Base-by-base conservation (phyloP, 2,329 filamentous ascomycete genomes). In the Alternaria burnsii region DNA sequence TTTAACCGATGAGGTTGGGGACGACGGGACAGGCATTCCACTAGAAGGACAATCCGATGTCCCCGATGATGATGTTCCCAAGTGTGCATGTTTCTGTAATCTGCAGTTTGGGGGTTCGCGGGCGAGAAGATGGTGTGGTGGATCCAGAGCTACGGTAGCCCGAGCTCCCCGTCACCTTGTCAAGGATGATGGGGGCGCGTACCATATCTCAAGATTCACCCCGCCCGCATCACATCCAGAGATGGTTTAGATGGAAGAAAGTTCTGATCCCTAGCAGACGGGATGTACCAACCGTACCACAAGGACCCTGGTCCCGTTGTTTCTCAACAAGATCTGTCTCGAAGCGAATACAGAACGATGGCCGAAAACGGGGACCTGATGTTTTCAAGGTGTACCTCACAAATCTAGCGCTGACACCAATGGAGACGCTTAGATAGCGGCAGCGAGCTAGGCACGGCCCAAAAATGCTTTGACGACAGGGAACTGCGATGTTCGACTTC, bases 111-210 rank as follows among this genome's bases (percentile, higher is more conserved):
- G 52, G 62, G 38, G 47, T 59, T 53, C 43, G 18, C 36, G 52
- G 62, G 58, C 53, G 53, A 43, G 44, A 48, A 43, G 56, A 66
- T 41, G 65, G 62, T 61, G 62, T 66, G 57, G 55, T 61, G 38
- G 44, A 58, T 59, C 59, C 62, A 71, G 40, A 24, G 43, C 44
- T 48, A 41, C 62, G 59, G 62, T 57, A 59, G 55, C 56, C 69
- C 68, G 62, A 60, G 58, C 62, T 67, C 68, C 64, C 59, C 67
- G 62, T 38, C 62, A 68, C 55, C 32, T 38, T n/a, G 16, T 59
- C 62, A 68, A 56, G 63, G 66, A 63, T 69, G 53, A 44, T 62
- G 55, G 55, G 58, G 55, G 65, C 55, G 62, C 66, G 63, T 58
- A 67, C 42, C 44, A 50, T 65, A 58, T 54, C 61, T 54, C 30